A percentile compares a stretch with the other conserved stretches of the same genome.
Conservation (phyloP, 2,329 filamentous ascomycete species). For the Fusarium secorum region DNA sequence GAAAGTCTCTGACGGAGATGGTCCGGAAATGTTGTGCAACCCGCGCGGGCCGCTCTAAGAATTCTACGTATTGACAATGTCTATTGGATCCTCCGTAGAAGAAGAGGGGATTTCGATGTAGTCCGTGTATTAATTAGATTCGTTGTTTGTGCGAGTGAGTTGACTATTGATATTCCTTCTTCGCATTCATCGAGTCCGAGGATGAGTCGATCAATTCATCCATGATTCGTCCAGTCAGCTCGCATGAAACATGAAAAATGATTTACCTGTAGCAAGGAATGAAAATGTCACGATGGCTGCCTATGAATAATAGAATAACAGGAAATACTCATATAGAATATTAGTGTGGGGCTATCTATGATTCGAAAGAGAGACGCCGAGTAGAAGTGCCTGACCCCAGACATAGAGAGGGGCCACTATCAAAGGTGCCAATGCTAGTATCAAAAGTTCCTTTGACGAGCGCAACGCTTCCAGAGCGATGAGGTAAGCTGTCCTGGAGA, state of each 20-base stretch:
- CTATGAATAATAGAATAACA: conserved; percentile 16
- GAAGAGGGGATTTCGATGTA: not conserved
- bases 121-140: not conserved
- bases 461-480: not conserved
- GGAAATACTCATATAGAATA: not conserved
- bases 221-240: not conserved
- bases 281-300: not conserved
- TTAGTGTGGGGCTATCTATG: conserved; percentile 9
- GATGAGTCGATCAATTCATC: not conserved
- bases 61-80: not conserved
- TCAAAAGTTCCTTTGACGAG: conserved; percentile 41
- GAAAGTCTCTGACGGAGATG: conserved; percentile 28
- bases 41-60: not conserved
- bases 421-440: conserved; percentile 42
- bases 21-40: conserved; percentile 18
- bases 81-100: not conserved
- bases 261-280: not conserved
- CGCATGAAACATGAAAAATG: not conserved
- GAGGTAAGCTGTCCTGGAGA: conserved; percentile 13
- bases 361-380: conserved; percentile 19
- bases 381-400: conserved; percentile 18
- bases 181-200: not conserved
- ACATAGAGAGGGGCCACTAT: conserved; percentile 33
- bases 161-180: not conserved
- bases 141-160: not conserved